Base-by-base conservation (phyloP, 2,329 filamentous ascomycete species). In the Neophaeococcomyces mojaviensis region DNA sequence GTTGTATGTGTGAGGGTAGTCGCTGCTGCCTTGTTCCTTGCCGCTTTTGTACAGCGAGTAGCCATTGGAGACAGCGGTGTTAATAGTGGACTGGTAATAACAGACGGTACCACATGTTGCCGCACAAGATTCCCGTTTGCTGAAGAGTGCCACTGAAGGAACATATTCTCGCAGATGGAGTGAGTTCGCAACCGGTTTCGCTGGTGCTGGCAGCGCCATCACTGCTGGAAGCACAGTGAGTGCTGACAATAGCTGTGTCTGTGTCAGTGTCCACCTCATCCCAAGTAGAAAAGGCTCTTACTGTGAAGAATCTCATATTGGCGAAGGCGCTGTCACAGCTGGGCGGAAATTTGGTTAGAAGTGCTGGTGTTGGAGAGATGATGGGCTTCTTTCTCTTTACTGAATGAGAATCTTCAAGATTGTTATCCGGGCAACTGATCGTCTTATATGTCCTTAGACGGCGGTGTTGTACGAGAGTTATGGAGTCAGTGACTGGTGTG, bases 1-100 rank as follows among this genome's bases (percentile, higher is more conserved):
- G 61, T 79, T 74, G 65, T 78, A 82, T 30, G 62, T 62, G 59
- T 82, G 78, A 0, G 78, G 60, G 59, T 77, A 71, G 56, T 76
- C 71, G 16, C 63, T 58, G 65, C 72, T 81, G 2, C 75, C 77
- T 38, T 70, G 65, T 46, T 68, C 79, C 8, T 68, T 62, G 51
- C 62, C 65, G 39, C 80, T 70, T 48, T 73, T 67, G 41, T 61
- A 60, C 37, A 68, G 64, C 40, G 65, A 69, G 66, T 82, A 82
- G 61, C 65, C 71, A 37, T 39, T 30, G 43, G 61, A 68, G 15
- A 44, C 41, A 19, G 41, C 79, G 8, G 68, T 62, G 52, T 62
- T 64, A 39, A 81, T 69, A 47, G 73, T 68, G 39, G 60, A 60
- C 39, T 68, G 64, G 41, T 66, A 70, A 66, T 82, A 82, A 61